These are phyloP conservation scores for Olyra latifolia DNA, from an alignment of 176 grass and related monocot genomes.

Conservation along the genomic window DNA sequence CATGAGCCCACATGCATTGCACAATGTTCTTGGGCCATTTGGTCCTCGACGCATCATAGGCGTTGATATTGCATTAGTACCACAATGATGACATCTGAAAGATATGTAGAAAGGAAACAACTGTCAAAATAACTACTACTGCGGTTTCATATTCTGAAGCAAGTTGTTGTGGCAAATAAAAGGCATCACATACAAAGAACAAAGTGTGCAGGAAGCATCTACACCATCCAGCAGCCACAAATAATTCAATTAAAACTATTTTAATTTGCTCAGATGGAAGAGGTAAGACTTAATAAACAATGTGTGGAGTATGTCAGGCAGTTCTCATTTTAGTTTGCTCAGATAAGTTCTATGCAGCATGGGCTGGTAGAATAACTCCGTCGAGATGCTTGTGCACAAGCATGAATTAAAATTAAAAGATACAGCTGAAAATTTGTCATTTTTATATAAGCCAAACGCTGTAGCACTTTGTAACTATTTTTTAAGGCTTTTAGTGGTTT, in stretches of 20 bases:
- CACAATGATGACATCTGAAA: conserved; percentile 93
- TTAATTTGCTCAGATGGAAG: no score
- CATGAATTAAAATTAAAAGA: no score
- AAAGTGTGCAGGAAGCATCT: not conserved
- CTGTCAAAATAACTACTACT: not conserved
- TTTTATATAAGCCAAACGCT: no score
- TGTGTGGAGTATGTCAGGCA: not conserved
- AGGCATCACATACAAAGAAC: not conserved
- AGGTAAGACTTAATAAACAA: not conserved
- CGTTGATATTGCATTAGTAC: conserved; percentile 56
- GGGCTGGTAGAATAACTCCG: not conserved
- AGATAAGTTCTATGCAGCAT: conserved; percentile 11
- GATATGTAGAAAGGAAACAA: not conserved
- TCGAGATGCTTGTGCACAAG: not conserved
- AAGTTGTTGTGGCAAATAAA: not conserved
- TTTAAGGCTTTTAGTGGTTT: no score
- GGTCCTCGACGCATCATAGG: conserved; percentile 99
- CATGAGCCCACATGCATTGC: conserved; percentile 96
- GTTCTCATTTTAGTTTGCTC: not conserved
- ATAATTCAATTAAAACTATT: no score
- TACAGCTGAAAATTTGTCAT: no score
- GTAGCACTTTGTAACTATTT: no score
- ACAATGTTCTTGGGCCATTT: conserved; percentile 88
- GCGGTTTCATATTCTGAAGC: not conserved
- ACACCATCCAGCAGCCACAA: not conserved